Percentiles rank a stretch among this genome's conserved stretches.
These are phyloP conservation scores for Sutorius eximius DNA, from an alignment of 1,284 basidiomycete species.

Conservation along the genomic window DNA sequence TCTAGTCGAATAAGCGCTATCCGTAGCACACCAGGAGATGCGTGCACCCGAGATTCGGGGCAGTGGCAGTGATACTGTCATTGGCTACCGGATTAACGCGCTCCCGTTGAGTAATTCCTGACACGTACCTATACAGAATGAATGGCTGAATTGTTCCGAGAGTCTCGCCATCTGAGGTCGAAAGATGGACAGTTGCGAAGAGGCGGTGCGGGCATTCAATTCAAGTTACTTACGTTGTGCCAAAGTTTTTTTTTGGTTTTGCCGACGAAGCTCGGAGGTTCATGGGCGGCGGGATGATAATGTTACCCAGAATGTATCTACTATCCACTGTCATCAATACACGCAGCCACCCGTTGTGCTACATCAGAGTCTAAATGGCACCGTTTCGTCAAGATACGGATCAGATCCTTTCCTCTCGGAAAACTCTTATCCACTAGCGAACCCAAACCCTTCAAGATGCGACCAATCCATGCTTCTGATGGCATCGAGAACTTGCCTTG, in stretches of 20 bases:
- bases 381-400: slow-evolving; percentile 28
- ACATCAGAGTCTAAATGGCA: slow-evolving; percentile 26
- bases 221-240: too few species aligned
- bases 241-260: background rate
- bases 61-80: too few species aligned
- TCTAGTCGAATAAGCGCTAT: too few species aligned
- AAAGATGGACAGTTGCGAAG: background rate
- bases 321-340: slow-evolving; percentile 21
- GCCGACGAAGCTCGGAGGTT: background rate
- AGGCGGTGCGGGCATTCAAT: background rate
- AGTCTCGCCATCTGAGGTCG: background rate
- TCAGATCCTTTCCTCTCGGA: slow-evolving; percentile 28
- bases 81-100: background rate
- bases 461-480: slow-evolving; percentile 28
- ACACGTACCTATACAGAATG: background rate
- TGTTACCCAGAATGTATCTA: background rate
- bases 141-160: background rate
- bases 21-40: too few species aligned
- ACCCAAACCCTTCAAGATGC: slow-evolving; percentile 25
- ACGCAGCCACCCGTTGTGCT: slow-evolving; percentile 26
- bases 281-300: background rate
- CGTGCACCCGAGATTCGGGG: too few species aligned
- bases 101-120: too few species aligned
- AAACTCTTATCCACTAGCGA: slow-evolving; percentile 23
- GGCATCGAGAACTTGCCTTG: slow-evolving; percentile 33